These are phyloP conservation scores for Diversispora epigaea DNA, from an alignment of 192 early-diverging fungal genomes.

Conservation along the genomic window DNA sequence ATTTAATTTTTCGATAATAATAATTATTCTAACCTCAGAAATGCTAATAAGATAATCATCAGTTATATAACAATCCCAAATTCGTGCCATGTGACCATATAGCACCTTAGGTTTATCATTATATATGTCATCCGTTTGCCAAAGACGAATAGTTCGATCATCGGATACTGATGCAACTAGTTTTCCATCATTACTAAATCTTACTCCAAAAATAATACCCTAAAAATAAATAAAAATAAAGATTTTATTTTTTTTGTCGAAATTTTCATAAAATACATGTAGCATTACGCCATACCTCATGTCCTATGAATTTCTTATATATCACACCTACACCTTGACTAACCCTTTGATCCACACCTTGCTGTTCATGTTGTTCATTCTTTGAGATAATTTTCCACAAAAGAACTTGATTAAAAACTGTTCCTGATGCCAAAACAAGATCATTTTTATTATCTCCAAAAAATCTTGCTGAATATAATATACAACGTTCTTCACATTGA, in stretches of 20 bases:
- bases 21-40: conserved; percentile 49
- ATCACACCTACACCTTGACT: conserved; percentile 47
- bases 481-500: conserved; percentile 67
- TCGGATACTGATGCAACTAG: conserved; percentile 73
- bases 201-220: conserved; percentile 78
- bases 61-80: conserved; percentile 76
- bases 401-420: conserved; percentile 81
- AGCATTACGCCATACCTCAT: conserved; percentile 40
- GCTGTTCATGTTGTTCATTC: conserved; percentile 14
- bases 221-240: conserved; percentile 12
- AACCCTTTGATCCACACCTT: too few species aligned
- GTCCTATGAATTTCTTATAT: conserved; percentile 51
- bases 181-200: conserved; percentile 61
- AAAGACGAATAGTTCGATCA: conserved; percentile 79
- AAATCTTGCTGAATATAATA: conserved; percentile 75
- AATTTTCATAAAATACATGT: too few species aligned
- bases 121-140: conserved; percentile 48
- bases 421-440: conserved; percentile 69
- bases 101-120: conserved; percentile 37
- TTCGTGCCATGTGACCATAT: conserved; percentile 74
- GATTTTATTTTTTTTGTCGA: background rate
- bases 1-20: background rate
- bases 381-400: conserved; percentile 59
- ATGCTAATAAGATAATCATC: conserved; percentile 61
- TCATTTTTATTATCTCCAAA: conserved; percentile 51